These are phyloP conservation scores for Tricholoma saponaceum DNA, from an alignment of 768 basidiomycete species.

Conservation along the genomic window DNA sequence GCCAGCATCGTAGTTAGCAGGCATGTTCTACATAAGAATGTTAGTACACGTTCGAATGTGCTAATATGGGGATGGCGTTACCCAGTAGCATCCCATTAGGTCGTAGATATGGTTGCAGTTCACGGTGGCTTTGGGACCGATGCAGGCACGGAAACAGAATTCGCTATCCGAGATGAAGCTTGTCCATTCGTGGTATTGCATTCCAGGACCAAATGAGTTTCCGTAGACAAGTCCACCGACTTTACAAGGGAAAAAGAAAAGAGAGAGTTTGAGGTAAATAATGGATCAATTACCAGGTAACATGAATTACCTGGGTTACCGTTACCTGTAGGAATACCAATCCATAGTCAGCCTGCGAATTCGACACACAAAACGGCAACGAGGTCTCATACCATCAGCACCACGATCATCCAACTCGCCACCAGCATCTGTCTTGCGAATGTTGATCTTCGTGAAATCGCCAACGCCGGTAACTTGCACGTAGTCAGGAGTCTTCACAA, in stretches of 20 bases:
- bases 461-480: conserved; percentile 61
- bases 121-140: conserved; percentile 48
- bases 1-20: conserved; percentile 57
- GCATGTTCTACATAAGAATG: conserved; percentile 54
- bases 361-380: neutral
- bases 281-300: neutral
- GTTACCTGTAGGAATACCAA: conserved; percentile 21
- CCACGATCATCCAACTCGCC: conserved; percentile 78
- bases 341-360: neutral
- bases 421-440: conserved; percentile 46
- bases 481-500: conserved; percentile 62
- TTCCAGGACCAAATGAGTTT: conserved; percentile 44
- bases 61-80: conserved; percentile 16
- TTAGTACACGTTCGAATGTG: neutral
- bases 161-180: conserved; percentile 66
- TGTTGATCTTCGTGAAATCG: conserved; percentile 65
- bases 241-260: conserved; percentile 17
- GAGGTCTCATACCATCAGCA: conserved; percentile 42
- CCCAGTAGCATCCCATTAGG: conserved; percentile 57
- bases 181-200: conserved; percentile 80
- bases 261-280: conserved; percentile 16
- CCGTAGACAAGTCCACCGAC: conserved; percentile 74
- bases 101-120: conserved; percentile 81
- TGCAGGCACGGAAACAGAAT: conserved; percentile 76
- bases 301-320: conserved; percentile 38